Evolutionary conservation across 176 grass and related monocot genomes (phyloP).

Genomic region (Luzula sylvatica): DNA sequence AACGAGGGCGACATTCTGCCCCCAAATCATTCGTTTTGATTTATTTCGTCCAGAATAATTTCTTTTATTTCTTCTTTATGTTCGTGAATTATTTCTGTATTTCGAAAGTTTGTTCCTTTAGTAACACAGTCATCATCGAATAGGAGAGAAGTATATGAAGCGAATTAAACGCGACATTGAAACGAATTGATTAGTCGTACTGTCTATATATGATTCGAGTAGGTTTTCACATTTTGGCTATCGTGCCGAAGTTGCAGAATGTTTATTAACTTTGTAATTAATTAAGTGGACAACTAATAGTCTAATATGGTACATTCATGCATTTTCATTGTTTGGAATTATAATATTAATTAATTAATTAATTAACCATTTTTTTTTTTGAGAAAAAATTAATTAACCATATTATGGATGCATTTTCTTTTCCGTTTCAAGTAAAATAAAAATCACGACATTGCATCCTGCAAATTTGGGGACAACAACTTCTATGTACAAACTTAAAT

Average conservation of each 20-base stretch:
- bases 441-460: too few species aligned
- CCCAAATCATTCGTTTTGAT: neutral
- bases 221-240: too few species aligned
- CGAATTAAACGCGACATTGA: neutral
- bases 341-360: too few species aligned
- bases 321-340: neutral
- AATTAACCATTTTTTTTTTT: too few species aligned
- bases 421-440: too few species aligned
- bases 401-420: too few species aligned
- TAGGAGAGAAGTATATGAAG: neutral
- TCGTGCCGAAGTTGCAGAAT: neutral
- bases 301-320: neutral
- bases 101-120: slow-evolving; percentile 8
- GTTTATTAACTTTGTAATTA: slow-evolving; percentile 2
- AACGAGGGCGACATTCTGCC: too few species aligned
- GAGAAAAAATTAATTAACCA: too few species aligned
- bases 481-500: too few species aligned
- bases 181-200: too few species aligned
- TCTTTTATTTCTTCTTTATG: slow-evolving; percentile 14
- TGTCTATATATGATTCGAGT: too few species aligned
- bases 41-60: slow-evolving; percentile 1
- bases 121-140: neutral
- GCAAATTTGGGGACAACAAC: too few species aligned
- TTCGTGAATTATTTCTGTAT: neutral
- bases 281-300: neutral